These are phyloP conservation scores for Sophora flavescens DNA, from an alignment of 306 rosid species.

Conservation along the genomic window DNA sequence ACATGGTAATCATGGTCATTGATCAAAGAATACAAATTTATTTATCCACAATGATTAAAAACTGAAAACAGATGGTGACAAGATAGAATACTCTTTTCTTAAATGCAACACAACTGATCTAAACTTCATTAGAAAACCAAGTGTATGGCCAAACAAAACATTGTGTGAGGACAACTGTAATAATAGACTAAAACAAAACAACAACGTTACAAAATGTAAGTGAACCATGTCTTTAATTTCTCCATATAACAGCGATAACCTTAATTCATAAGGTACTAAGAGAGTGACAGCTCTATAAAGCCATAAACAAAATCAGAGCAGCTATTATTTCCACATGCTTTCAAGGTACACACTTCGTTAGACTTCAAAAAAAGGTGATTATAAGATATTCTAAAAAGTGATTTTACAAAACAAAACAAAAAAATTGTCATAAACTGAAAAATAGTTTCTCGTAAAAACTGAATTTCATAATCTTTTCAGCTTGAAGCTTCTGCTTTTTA, in stretches of 20 bases:
- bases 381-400: no score
- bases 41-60: neutral
- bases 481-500: no score
- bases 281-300: constrained; percentile 86
- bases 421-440: no score
- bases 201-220: constrained; percentile 24
- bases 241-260: constrained; percentile 42
- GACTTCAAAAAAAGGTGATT: no score
- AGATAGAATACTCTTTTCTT: constrained; percentile 6
- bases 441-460: no score
- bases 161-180: constrained; percentile 40
- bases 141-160: constrained; percentile 29
- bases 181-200: constrained; percentile 16
- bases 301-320: constrained; percentile 89
- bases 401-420: no score
- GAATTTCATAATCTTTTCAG: no score
- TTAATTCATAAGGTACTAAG: constrained; percentile 36
- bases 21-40: constrained; percentile 5
- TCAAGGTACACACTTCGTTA: constrained; percentile 27
- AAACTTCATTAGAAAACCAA: constrained; percentile 9
- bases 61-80: neutral
- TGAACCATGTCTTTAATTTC: constrained; percentile 28
- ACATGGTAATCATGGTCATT: neutral
- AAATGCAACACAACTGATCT: neutral
- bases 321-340: constrained; percentile 90